Percentiles rank a stretch among this genome's conserved stretches.
phyloP scores from a whole-genome alignment of 1,284 basidiomycete species.

The Bjerkandera adusta region DNA sequence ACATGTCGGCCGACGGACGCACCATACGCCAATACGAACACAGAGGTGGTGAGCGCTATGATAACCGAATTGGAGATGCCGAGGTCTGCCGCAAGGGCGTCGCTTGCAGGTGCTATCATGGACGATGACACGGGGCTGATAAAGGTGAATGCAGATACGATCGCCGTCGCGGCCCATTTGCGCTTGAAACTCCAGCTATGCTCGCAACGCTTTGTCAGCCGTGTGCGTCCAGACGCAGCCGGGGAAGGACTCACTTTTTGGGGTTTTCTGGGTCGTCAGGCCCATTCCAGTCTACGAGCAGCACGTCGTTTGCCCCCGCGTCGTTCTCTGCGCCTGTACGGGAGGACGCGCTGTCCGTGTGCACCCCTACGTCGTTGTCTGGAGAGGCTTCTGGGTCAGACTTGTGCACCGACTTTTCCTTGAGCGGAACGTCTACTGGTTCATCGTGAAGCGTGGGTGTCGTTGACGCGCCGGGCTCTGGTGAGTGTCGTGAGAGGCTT shows the following conservation, averaged over 20 bases:
- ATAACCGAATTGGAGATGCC: slow-evolving; percentile 50
- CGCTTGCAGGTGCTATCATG: slow-evolving; percentile 70
- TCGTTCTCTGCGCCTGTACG: not conserved
- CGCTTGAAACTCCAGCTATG: slow-evolving; percentile 54
- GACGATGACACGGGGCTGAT: slow-evolving; percentile 66
- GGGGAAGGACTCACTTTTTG: slow-evolving; percentile 53
- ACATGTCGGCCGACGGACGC: slow-evolving; percentile 2
- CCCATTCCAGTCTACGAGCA: slow-evolving; percentile 61
- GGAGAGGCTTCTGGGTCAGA: slow-evolving; percentile 9
- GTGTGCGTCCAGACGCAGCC: not conserved
- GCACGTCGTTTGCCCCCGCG: not conserved
- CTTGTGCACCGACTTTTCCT: slow-evolving; percentile 7
- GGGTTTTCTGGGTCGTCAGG: slow-evolving; percentile 63
- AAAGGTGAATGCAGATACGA: slow-evolving; percentile 65
- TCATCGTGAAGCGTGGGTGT: slow-evolving; percentile 13
- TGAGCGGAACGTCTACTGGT: slow-evolving; percentile 11
- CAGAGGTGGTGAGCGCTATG: slow-evolving; percentile 59
- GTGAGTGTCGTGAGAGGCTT: not conserved
- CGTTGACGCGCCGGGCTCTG: not conserved
- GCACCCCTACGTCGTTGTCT: not conserved
- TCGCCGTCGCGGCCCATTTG: slow-evolving; percentile 62
- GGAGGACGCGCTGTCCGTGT: not conserved
- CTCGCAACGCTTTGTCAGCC: not conserved
- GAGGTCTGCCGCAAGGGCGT: slow-evolving; percentile 52
- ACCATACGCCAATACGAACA: slow-evolving; percentile 73